Evolutionary conservation across 1,139 yeast species (phyloP), one percentile per base, ranked within the genome.

Genomic region (Diutina mesorugosa): DNA sequence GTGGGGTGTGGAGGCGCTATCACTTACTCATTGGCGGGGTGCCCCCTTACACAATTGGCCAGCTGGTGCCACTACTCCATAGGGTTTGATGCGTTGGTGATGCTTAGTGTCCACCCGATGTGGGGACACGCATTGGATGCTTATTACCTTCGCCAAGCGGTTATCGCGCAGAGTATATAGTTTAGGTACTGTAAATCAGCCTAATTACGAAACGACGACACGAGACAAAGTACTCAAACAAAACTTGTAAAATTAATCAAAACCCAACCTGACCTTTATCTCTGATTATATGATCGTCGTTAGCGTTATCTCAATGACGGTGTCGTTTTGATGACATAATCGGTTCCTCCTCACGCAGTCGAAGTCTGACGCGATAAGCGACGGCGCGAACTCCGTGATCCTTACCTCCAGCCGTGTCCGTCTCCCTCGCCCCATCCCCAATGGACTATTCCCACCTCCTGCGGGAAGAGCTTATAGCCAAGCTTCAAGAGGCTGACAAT

Each of bases 401-500:
- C 14, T 7, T 12, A 12, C 26, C 50, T 30, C 30, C 50, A 18
- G 29, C 50, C 50, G 41, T 35, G 41, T 35, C 32, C 4, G 8
- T 14, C n/a, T 26, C 26, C 14, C 48, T 46, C 26, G 9, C 12
- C 28, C 12, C n/a, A 18, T n/a, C 48, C 28, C 48, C 16, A 16
- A 50, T 50, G 53, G 53, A 50, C 28, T 50, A 32, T 30, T n/a
- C 53, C 2, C n/a, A 16, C 35, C 53, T 50, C 26, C 53, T 50
- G 53, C 32, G 32, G 29, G 41, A 50, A 8, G 45, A 50, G 12
- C 53, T 50, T 10, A 32, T 50, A 32, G 45, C 35, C 53, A 50
- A 50, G 16, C 45, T 73, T 38, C 55, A 72, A 1, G 77, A 72
- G 54, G 66, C 74, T 7, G 79, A 76, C 59, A 61, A 63, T 14